Conservation (phyloP, 2,329 filamentous ascomycete genomes). For the Akanthomyces lecanii region DNA sequence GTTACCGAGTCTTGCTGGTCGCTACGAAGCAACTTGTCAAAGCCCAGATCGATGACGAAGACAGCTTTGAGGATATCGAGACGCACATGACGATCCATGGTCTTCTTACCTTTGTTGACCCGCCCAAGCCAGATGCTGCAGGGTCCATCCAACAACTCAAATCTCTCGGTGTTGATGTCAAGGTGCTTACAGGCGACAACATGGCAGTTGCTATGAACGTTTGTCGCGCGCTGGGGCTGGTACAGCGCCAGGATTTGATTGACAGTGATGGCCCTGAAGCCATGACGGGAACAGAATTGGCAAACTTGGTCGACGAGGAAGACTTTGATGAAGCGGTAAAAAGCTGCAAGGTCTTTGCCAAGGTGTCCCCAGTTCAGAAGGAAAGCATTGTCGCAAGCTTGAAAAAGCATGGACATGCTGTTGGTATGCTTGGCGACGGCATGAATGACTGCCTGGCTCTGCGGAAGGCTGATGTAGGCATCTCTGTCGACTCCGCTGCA, state of each 20-base stretch:
- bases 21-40: constrained; percentile 21
- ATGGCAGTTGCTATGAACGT: constrained; percentile 28
- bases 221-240: constrained; percentile 24
- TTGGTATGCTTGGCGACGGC: constrained; percentile 29
- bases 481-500: constrained; percentile 29
- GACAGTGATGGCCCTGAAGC: constrained; percentile 23
- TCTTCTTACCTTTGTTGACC: constrained; percentile 27
- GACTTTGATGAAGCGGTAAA: constrained; percentile 23
- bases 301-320: constrained; percentile 20
- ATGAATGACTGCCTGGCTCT: constrained; percentile 30
- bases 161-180: constrained; percentile 25
- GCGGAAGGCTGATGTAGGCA: constrained; percentile 26
- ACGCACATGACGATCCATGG: constrained; percentile 26
- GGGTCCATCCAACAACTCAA: constrained; percentile 24
- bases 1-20: constrained; percentile 25
- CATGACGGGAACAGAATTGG: constrained; percentile 25
- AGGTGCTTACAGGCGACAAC: constrained; percentile 28
- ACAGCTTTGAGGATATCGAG: constrained; percentile 23
- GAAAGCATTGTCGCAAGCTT: constrained; percentile 24
- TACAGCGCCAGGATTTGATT: constrained; percentile 18
- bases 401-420: constrained; percentile 23
- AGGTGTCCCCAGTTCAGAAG: constrained; percentile 27
- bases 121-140: constrained; percentile 27
- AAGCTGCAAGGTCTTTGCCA: constrained; percentile 27
- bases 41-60: constrained; percentile 20